These are phyloP conservation scores for Colletotrichum sidae DNA, from an alignment of 2,329 filamentous ascomycete genomes.

Conservation along the genomic window DNA sequence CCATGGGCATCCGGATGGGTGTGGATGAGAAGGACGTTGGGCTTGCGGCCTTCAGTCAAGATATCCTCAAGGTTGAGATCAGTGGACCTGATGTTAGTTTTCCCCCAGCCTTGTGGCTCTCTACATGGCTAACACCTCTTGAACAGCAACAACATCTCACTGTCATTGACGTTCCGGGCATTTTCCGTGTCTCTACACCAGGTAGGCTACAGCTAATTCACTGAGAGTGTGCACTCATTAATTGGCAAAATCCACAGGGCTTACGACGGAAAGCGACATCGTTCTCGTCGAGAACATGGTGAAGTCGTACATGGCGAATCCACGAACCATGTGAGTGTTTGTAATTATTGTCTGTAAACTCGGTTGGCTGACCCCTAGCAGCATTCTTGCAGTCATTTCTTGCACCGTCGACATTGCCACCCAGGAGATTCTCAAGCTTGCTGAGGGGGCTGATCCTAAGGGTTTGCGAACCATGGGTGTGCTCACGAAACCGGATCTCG, in stretches of 20 bases:
- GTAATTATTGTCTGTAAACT: too few species aligned
- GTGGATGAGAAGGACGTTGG: constrained; percentile 21
- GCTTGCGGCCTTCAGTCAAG: constrained; percentile 55
- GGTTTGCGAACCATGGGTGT: constrained; percentile 58
- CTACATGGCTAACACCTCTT: not conserved
- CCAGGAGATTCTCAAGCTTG: constrained; percentile 53
- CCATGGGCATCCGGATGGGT: constrained; percentile 55
- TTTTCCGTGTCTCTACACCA: constrained; percentile 55
- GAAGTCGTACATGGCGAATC: constrained; percentile 56
- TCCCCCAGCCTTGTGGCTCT: too few species aligned
- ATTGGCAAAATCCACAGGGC: too few species aligned
- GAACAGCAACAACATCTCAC: constrained; percentile 58
- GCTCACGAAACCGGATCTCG: constrained; percentile 71
- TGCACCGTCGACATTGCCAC: constrained; percentile 55
- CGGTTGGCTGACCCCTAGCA: too few species aligned
- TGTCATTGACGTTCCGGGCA: constrained; percentile 65
- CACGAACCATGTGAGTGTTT: constrained; percentile 63
- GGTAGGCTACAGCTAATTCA: constrained; percentile 54
- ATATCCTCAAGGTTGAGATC: constrained; percentile 59
- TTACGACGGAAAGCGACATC: too few species aligned
- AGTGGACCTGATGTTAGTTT: constrained; percentile 55
- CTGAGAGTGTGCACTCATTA: too few species aligned
- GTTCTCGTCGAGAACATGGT: constrained; percentile 60
- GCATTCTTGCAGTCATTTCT: constrained; percentile 58
- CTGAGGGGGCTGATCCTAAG: constrained; percentile 50